phyloP scores from a whole-genome alignment of 768 basidiomycete species.

The Mycena epipterygia region DNA sequence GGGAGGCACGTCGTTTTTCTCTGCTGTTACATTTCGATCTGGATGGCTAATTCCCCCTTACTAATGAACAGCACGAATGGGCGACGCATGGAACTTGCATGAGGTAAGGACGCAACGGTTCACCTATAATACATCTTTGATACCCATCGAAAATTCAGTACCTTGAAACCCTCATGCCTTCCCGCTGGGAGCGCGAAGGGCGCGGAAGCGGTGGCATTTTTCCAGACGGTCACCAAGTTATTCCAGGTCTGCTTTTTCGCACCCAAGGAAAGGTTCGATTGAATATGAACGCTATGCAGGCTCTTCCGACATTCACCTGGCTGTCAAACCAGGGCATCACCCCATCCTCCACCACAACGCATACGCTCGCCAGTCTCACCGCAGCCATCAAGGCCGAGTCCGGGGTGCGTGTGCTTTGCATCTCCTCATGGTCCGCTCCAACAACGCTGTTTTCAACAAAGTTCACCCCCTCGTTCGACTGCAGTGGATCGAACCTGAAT shows the following conservation, averaged over 20 bases:
- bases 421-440: no score
- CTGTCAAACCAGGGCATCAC: constrained; percentile 68
- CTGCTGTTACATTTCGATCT: no score
- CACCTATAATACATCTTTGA: not conserved
- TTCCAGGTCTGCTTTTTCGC: constrained; percentile 56
- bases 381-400: constrained; percentile 57
- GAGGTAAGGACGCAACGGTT: not conserved
- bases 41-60: no score
- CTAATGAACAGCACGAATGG: constrained; percentile 64
- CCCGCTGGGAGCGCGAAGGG: constrained; percentile 41
- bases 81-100: constrained; percentile 55
- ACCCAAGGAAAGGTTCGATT: no score
- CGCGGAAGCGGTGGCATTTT: constrained; percentile 60
- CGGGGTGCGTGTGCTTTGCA: constrained; percentile 49
- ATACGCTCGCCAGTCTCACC: constrained; percentile 56
- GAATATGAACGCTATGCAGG: constrained; percentile 40
- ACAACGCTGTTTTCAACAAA: constrained; percentile 30
- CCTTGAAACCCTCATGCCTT: constrained; percentile 53
- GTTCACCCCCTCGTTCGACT: constrained; percentile 63
- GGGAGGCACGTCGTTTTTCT: no score
- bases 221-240: constrained; percentile 49
- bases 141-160: constrained; percentile 39
- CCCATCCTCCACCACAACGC: constrained; percentile 59
- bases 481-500: constrained; percentile 53
- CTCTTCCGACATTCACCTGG: constrained; percentile 69